These are phyloP conservation scores for Geranium incanum DNA, from an alignment of 441 rosid species.

Conservation along the genomic window DNA sequence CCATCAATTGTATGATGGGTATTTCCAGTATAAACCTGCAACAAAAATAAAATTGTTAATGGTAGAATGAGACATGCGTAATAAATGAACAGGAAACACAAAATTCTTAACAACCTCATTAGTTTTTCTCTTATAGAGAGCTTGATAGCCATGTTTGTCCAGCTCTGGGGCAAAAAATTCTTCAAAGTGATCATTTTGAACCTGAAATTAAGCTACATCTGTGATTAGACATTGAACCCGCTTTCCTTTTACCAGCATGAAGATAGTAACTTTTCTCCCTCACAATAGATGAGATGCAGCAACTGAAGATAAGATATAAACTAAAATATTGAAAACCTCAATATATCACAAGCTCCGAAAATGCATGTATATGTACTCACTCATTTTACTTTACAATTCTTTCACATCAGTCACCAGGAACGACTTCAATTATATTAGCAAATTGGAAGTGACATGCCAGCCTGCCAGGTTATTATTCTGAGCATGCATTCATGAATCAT, in stretches of 20 bases:
- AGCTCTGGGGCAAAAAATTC: constrained; percentile 87
- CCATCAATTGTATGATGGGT: constrained; percentile 56
- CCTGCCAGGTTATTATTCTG: not conserved
- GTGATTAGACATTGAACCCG: not conserved
- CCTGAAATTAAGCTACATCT: constrained; percentile 37
- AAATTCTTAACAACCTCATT: constrained; percentile 54
- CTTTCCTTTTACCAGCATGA: not conserved
- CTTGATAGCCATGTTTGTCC: constrained; percentile 94
- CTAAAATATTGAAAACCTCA: not conserved
- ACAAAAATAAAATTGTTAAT: constrained; percentile 16
- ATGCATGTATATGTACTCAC: too few species aligned
- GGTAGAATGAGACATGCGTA: not conserved
- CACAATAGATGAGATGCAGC: not conserved
- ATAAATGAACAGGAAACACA: not conserved
- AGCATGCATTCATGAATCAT: not conserved
- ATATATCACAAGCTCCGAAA: not conserved
- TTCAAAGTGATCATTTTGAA: constrained; percentile 88
- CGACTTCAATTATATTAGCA: not conserved
- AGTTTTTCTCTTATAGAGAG: constrained; percentile 84
- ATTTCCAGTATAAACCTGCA: constrained; percentile 79
- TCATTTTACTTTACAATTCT: not conserved
- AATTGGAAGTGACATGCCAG: not conserved
- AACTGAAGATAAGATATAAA: not conserved
- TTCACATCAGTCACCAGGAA: not conserved
- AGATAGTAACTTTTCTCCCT: not conserved